phyloP scores from a whole-genome alignment of 176 grass and related monocot genomes.

The Pharus latifolius region DNA sequence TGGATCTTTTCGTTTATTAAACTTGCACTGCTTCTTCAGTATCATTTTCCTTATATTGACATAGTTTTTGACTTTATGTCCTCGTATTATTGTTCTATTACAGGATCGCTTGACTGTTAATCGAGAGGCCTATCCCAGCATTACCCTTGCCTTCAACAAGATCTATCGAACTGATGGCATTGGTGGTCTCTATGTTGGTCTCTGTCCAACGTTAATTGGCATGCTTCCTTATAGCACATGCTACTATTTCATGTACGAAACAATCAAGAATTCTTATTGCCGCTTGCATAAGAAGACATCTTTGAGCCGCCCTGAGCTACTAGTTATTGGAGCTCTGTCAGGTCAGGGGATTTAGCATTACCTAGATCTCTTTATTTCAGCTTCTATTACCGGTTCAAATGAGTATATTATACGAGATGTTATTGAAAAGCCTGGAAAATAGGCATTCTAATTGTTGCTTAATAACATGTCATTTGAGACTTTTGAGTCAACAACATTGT shows the following conservation, averaged over 20 bases:
- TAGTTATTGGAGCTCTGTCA: conserved; percentile 66
- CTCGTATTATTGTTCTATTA: too few species aligned
- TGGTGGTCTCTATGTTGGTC: conserved; percentile 61
- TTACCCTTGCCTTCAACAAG: conserved; percentile 49
- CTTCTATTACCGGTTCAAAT: background rate
- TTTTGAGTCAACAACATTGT: background rate
- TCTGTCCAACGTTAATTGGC: conserved; percentile 62
- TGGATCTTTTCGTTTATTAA: background rate
- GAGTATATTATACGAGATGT: too few species aligned
- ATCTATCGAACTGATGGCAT: conserved; percentile 56
- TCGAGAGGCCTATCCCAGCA: conserved; percentile 48
- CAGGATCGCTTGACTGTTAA: conserved; percentile 79
- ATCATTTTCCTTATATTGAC: background rate
- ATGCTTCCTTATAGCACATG: conserved; percentile 88
- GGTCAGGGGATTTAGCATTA: conserved; percentile 23
- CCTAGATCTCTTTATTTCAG: background rate
- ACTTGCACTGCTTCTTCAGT: background rate
- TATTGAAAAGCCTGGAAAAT: too few species aligned
- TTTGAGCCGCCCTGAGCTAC: conserved; percentile 49
- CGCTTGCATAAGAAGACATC: conserved; percentile 48
- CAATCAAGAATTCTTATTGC: conserved; percentile 70
- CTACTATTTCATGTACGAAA: conserved; percentile 85
- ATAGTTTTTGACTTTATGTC: too few species aligned
- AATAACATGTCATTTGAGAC: background rate
- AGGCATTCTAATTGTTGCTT: background rate